Evolutionary conservation across 306 rosid species (phyloP), one percentile per base, ranked within the genome.

Genomic region (Cercis canadensis): DNA sequence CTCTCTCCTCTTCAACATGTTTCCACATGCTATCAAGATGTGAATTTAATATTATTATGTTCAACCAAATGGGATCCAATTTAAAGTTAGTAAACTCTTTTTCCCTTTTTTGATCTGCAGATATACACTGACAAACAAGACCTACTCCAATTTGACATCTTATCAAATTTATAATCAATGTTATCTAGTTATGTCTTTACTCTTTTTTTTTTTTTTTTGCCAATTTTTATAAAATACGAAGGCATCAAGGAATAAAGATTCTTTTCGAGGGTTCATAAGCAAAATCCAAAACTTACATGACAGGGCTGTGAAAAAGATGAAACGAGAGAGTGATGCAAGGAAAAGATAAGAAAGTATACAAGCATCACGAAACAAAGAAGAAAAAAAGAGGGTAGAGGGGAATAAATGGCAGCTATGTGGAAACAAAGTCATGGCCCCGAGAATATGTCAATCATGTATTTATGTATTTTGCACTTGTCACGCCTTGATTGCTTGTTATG

Each of bases 401-500:
- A 74, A 82, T 64, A 82, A 77, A 74, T 78, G 86, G 74, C 76
- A 80, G 74, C 69, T 4, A 72, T 34, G 57, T 73, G 70, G 32
- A 78, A 65, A 66, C 73, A 76, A 37, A 37, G 43, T 37, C 57
- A 29, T 39, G n/a, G n/a, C 36, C 29, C 49, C 2, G 2, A 11
- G 43, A 37, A 37, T 37, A 37, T 37, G 2, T 24, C 29, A 24
- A 24, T 24, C 78, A 69, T 74, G 86, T 82, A 80, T 74, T 43
- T 17, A 69, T 63, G 75, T 58, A 74, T 45, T 78, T 52, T 74
- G 78, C 86, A 82, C 72, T 65, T 64, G 78, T 78, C 73, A 74
- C 74, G 86, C 86, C 83, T 82, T 74, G 75, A 82, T 78, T 82
- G 80, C 64, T 70, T 72, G 74, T 74, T 78, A 62, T 62, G 34